Percentiles rank a stretch among this genome's conserved stretches.
Evolutionary conservation across 2,329 filamentous ascomycete species (phyloP).

Genomic region (Biscogniauxia marginata): DNA sequence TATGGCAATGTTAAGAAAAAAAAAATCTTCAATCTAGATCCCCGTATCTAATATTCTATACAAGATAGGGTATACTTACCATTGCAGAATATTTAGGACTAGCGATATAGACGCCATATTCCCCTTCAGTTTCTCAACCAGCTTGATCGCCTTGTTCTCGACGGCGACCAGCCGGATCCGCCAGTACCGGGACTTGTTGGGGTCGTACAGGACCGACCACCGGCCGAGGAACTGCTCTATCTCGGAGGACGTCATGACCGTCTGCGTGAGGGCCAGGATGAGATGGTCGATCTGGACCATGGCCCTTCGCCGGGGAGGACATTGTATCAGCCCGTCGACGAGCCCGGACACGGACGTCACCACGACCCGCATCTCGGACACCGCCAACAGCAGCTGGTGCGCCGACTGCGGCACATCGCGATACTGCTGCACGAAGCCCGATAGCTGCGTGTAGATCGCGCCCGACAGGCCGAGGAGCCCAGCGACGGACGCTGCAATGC

Average conservation of each 20-base stretch:
- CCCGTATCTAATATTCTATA: background rate
- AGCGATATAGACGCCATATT: background rate
- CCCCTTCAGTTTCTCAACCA: background rate
- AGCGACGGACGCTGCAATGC: conserved; percentile 1
- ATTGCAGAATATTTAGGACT: conserved; percentile 1
- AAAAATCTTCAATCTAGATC: no score
- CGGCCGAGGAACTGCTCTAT: background rate
- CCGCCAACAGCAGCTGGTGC: background rate
- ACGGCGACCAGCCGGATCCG: background rate
- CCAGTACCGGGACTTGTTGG: background rate
- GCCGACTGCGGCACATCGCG: background rate
- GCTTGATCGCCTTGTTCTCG: background rate
- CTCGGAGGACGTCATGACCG: background rate
- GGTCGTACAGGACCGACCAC: background rate
- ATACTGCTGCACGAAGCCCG: background rate
- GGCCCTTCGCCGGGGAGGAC: background rate
- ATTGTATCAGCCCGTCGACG: background rate
- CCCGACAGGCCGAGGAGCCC: background rate
- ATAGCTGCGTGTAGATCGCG: background rate
- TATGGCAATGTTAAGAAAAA: no score
- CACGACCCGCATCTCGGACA: background rate
- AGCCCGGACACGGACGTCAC: conserved; percentile 1
- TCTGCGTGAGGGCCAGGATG: background rate
- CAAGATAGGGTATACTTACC: background rate
- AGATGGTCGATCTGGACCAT: conserved; percentile 4